Base-by-base conservation (phyloP, 2,329 filamentous ascomycete species). In the Arthrobotrys sphaeroides region DNA sequence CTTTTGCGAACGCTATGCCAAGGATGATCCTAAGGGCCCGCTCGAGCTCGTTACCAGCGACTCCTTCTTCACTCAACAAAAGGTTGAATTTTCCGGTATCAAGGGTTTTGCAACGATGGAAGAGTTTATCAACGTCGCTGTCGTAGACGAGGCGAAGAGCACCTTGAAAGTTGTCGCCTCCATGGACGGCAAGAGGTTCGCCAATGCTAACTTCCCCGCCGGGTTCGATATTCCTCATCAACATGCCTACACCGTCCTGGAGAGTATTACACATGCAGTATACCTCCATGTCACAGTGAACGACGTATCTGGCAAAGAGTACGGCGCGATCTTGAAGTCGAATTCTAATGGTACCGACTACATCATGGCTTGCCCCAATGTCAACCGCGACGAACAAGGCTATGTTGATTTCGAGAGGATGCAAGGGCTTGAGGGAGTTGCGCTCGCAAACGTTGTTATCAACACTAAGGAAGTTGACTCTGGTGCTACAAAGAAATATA, bases 301-400 rank as follows among this genome's bases (percentile, higher is more conserved):
- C 79, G 87, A 86, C 42, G 84, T 85, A 2, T 81, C 85, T 59
- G 90, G 88, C 16, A 88, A 87, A 59, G 88, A 91, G 73, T 93
- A 91, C 79, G 95, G 95, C 38, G 90, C 91, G 22, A 92, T 99
- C 79, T 89, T 99, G 83, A 99, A 98, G 87, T 97, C 93, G 81
- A 99, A 99, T 84, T 97, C 93, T 80, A 98, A 99, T 81, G 95
- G 95, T 64, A 99, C 95, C 0, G 95, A 91, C 0, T 99, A 97
- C 80, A 92, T 97, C 10, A 85, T 96, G 78, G 96, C 92, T 82
- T 86, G 95, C 22, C 85, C 88, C 55, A 88, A 88, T 18, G 93
- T 98, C 81, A 97, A 98, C 82, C 88, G 92, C 79, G 89, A 97
- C 81, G 84, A 86, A 10, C 79, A 82, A 1, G 93, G 90, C 45